Percentiles rank a stretch among this genome's conserved stretches.
Conservation (phyloP, 202 grass and related monocot genomes). For the Cymbopogon flexuosus region DNA sequence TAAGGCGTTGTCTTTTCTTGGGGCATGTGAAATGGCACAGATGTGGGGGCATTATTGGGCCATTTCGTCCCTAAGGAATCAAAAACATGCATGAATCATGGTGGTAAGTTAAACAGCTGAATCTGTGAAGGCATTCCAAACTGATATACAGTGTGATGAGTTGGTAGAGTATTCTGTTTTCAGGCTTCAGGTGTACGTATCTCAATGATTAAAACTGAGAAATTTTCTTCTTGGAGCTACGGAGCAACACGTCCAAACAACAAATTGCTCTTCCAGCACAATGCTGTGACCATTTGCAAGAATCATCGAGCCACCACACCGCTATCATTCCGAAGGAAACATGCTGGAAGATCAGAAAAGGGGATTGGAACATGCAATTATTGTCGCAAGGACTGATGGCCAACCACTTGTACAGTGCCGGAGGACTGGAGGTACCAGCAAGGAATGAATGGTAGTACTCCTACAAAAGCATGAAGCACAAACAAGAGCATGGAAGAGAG, state of each 20-base stretch:
- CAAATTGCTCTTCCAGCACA: constrained; percentile 8
- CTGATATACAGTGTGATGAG: background rate
- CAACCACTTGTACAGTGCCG: constrained; percentile 9
- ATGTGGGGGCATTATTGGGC: constrained; percentile 28
- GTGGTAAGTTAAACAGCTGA: background rate
- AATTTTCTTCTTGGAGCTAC: background rate
- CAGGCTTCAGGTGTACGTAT: background rate
- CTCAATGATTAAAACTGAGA: background rate
- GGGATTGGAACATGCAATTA: constrained; percentile 4
- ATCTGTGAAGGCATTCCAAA: no score
- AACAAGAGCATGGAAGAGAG: constrained; percentile 13
- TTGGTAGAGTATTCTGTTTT: constrained; percentile 11
- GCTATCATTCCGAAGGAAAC: background rate
- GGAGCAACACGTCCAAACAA: background rate
- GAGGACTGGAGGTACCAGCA: constrained; percentile 24
- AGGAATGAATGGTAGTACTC: background rate
- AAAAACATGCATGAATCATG: background rate
- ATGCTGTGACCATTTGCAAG: background rate
- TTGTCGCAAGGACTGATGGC: constrained; percentile 7
- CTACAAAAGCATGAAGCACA: constrained; percentile 5
- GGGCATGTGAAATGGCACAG: constrained; percentile 28
- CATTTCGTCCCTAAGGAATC: background rate
- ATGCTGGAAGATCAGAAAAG: background rate
- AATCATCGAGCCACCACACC: background rate
- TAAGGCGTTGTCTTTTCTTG: constrained; percentile 46